These are phyloP conservation scores for Luffa acutangula DNA, from an alignment of 306 rosid genomes.

Conservation along the genomic window DNA sequence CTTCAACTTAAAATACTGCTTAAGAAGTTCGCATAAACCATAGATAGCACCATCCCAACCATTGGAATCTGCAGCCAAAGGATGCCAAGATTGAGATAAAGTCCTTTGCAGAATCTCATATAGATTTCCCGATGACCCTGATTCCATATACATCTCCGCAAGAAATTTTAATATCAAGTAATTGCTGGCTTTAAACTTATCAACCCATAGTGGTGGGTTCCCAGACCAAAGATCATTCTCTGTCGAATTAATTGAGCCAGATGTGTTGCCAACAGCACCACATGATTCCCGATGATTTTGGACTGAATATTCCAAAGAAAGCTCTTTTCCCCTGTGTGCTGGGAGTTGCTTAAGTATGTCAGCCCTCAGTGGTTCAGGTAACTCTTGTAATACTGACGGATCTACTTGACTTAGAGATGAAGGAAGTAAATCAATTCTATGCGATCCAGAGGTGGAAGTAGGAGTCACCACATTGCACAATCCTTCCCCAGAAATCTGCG, in stretches of 20 bases:
- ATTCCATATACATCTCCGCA: slow-evolving; percentile 43
- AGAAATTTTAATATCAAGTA: slow-evolving; percentile 44
- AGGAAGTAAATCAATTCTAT: slow-evolving; percentile 58
- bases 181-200: slow-evolving; percentile 48
- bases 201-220: slow-evolving; percentile 75
- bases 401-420: slow-evolving; percentile 85
- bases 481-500: slow-evolving; percentile 29
- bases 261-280: slow-evolving; percentile 18
- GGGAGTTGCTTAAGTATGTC: slow-evolving; percentile 68
- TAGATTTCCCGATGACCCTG: slow-evolving; percentile 32
- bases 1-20: slow-evolving; percentile 61
- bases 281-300: slow-evolving; percentile 21
- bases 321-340: slow-evolving; percentile 45
- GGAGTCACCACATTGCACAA: slow-evolving; percentile 10
- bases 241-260: slow-evolving; percentile 22
- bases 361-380: slow-evolving; percentile 67
- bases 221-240: slow-evolving; percentile 60
- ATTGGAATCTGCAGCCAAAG: slow-evolving; percentile 26
- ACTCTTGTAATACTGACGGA: slow-evolving; percentile 51
- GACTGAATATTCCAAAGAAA: slow-evolving; percentile 14
- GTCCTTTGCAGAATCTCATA: slow-evolving; percentile 44
- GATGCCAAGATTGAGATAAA: slow-evolving; percentile 30
- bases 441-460: slow-evolving; percentile 25
- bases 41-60: slow-evolving; percentile 37
- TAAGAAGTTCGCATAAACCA: slow-evolving; percentile 56